Evolutionary conservation across 1,139 yeast genomes (phyloP).

Genomic region (Yamadazyma sp.): DNA sequence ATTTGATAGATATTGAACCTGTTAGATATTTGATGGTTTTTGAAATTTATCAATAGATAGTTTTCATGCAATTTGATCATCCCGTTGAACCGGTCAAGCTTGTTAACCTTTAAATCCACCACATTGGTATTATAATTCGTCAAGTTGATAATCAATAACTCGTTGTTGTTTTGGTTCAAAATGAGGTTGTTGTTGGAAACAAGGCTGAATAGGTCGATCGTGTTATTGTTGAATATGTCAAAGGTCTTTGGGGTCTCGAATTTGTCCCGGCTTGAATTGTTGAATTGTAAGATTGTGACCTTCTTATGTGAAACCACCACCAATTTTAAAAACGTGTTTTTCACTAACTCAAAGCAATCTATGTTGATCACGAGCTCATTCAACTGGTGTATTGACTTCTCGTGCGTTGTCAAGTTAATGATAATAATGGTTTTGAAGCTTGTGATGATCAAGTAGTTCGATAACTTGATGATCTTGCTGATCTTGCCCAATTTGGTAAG

Average conservation of each 20-base stretch:
- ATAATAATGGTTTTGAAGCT: conserved; percentile 16
- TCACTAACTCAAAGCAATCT: conserved; percentile 9
- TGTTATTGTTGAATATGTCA: conserved; percentile 15
- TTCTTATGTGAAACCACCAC: conserved; percentile 13
- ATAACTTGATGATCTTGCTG: conserved; percentile 13
- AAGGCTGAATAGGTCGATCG: conserved; percentile 15
- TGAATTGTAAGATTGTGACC: conserved; percentile 9
- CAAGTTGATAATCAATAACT: conserved; percentile 13
- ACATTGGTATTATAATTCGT: conserved; percentile 10
- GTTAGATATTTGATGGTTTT: conserved; percentile 14
- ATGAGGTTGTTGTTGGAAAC: conserved; percentile 14
- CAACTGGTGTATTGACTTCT: conserved; percentile 10
- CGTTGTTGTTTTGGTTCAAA: conserved; percentile 15
- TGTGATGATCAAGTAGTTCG: conserved; percentile 13
- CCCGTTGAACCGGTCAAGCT: conserved; percentile 16
- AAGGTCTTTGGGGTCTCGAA: conserved; percentile 10
- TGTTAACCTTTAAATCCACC: conserved; percentile 7
- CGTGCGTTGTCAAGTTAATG: conserved; percentile 12
- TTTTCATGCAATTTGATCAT: conserved; percentile 14
- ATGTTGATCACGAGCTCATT: conserved; percentile 16
- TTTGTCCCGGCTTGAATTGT: conserved; percentile 3
- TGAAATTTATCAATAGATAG: conserved; percentile 13
- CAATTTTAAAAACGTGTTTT: conserved; percentile 10
- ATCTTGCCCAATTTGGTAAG: conserved; percentile 16
- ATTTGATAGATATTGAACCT: conserved; percentile 14